phyloP scores from a whole-genome alignment of 208 protist genomes.

The Acanthamoeba lenticulata region DNA sequence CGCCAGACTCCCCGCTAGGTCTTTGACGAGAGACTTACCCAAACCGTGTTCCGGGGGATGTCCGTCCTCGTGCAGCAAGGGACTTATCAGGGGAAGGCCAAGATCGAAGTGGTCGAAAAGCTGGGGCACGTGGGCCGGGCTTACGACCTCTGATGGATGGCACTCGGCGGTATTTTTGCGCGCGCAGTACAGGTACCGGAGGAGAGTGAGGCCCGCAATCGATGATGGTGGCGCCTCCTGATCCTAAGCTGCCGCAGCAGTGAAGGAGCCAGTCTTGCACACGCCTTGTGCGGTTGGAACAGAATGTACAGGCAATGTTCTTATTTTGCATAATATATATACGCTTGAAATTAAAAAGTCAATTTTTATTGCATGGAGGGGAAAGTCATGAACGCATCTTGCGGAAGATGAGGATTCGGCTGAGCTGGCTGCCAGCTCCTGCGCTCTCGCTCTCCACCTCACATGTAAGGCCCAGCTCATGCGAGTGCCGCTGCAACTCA shows the following conservation, averaged over 20 bases:
- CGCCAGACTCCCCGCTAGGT: no score
- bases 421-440: not conserved
- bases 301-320: no score
- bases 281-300: not conserved
- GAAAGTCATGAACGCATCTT: not conserved
- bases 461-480: not conserved
- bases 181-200: no score
- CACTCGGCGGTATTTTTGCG: not conserved
- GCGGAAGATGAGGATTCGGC: slow-evolving; percentile 10
- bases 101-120: not conserved
- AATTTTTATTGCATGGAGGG: not conserved
- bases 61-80: slow-evolving; percentile 9
- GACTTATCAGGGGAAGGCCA: not conserved
- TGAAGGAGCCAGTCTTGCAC: no score
- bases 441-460: slow-evolving; percentile 24
- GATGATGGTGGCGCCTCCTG: no score
- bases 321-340: no score
- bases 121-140: not conserved
- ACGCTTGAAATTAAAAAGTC: no score
- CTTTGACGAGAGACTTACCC: no score
- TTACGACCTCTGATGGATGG: not conserved
- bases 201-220: not conserved
- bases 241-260: no score
- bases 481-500: not conserved
- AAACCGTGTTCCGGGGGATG: no score